Evolutionary conservation across 495 filamentous ascomycete genomes (phyloP).

Genomic region (Neurospora sp.): DNA sequence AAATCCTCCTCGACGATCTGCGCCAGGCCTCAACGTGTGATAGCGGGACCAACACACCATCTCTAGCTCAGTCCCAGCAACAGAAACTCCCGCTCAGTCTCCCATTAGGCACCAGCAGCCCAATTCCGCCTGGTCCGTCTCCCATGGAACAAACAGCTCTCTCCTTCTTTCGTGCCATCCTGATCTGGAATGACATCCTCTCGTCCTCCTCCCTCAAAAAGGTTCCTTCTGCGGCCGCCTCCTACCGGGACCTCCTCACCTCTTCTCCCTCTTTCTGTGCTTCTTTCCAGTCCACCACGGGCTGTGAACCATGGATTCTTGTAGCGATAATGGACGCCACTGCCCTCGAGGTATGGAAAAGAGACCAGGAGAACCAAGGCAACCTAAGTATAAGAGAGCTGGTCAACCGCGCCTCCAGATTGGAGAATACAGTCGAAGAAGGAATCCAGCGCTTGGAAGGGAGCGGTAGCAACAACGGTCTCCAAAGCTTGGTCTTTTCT

Average conservation of each 20-base stretch:
- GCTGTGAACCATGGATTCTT: neutral
- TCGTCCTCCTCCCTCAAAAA: neutral
- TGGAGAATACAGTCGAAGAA: neutral
- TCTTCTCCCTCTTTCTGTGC: neutral
- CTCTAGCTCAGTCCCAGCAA: neutral
- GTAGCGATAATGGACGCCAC: neutral
- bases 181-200: conserved; percentile 4
- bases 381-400: neutral
- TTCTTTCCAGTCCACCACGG: neutral
- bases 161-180: neutral
- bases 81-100: neutral
- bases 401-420: neutral
- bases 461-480: neutral
- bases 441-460: neutral
- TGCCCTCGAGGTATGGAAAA: neutral
- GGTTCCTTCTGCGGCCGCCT: neutral
- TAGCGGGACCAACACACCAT: neutral
- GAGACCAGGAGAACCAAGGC: neutral
- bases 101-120: neutral
- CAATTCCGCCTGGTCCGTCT: neutral
- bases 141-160: neutral
- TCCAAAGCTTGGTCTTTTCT: neutral
- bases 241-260: neutral
- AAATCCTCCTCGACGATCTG: neutral
- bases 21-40: neutral